Percentiles rank a stretch among this genome's conserved stretches.
Conservation (phyloP, 2,329 filamentous ascomycete genomes). For the Pleoardoris graminearum region DNA sequence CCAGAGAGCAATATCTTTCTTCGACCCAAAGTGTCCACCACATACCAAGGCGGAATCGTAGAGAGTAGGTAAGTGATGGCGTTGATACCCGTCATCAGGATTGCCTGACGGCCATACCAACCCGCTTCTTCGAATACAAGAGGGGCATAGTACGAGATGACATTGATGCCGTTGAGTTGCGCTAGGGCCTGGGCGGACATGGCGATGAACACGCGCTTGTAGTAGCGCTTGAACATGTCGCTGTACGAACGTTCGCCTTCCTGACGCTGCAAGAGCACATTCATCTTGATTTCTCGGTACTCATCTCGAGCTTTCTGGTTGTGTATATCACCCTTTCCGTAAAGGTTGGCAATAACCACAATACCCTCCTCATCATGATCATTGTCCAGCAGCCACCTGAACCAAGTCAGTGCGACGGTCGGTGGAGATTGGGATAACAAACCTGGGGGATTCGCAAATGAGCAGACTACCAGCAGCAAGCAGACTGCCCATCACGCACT, state of each 20-base stretch:
- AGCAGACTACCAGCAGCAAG: conserved; percentile 84
- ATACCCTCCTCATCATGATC: conserved; percentile 98
- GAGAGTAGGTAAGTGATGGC: conserved; percentile 87
- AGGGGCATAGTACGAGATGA: conserved; percentile 98
- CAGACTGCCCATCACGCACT: conserved; percentile 90
- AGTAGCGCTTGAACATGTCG: conserved; percentile 95
- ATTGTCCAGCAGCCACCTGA: conserved; percentile 93
- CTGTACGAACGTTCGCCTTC: conserved; percentile 89
- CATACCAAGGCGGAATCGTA: conserved; percentile 94
- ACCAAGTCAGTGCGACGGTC: conserved; percentile 19
- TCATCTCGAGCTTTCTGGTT: conserved; percentile 90
- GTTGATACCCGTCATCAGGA: conserved; percentile 97
- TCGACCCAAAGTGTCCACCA: conserved; percentile 90
- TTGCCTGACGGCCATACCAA: conserved; percentile 87
- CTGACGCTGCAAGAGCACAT: conserved; percentile 87
- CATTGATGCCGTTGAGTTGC: conserved; percentile 98
- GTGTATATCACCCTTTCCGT: conserved; percentile 93
- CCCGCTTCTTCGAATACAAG: conserved; percentile 95
- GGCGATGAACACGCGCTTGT: conserved; percentile 91
- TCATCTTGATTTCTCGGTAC: conserved; percentile 99
- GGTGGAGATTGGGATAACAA: conserved; percentile 25
- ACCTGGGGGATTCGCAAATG: conserved; percentile 96
- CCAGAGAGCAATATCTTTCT: conserved; percentile 87
- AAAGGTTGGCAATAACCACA: conserved; percentile 95
- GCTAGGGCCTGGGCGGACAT: conserved; percentile 97